Evolutionary conservation across 768 basidiomycete genomes (phyloP), one percentile per base, ranked within the genome.

Genomic region (Leccinellum albellum): DNA sequence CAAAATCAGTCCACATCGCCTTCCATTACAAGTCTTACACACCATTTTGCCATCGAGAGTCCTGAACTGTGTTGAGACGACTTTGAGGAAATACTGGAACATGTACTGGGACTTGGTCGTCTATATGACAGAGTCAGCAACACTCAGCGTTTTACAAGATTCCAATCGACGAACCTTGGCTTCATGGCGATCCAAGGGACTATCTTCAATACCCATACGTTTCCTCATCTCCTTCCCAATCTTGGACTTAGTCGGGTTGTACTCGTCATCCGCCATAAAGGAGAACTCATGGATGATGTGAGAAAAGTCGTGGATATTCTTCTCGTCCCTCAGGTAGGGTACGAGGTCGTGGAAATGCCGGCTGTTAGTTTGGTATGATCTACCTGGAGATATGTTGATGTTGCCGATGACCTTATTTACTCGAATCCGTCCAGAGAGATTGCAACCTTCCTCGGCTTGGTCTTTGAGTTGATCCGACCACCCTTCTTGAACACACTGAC

Each of bases 1-100:
- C 55, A 21, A 44, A 42, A 14, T 64, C 4, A 64, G 61, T 50
- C 28, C 46, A 9, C 29, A 49, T 26, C 57, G 26, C 9, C 7
- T 45, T 47, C n/a, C 29, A 59, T 28, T 7, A 21, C 8, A 48
- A 23, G 21, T 51, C 54, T 47, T 28, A 74, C 83, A 44, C 67
- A 89, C 89, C 10, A 75, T 70, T 63, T 87, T 81, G 29, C 86
- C 89, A 58, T 88, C 83, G 26, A 96, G 76, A n/a, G 87, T 89
- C 60, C 84, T 82, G 76, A 97, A 98, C 68, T 89, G 88, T 2
- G 96, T 99, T 7, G 94, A 93, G 40, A 99, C 97, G 46, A 99
- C 96, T 74, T 99, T 99, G 67, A 99, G 80, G 85, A 98, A 98
- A 74, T 98, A 96, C 69, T 98, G 94, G 82, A 94, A 97, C 93